Base-by-base conservation (phyloP, 495 filamentous ascomycete genomes). In the Aspergillus nanangensis region DNA sequence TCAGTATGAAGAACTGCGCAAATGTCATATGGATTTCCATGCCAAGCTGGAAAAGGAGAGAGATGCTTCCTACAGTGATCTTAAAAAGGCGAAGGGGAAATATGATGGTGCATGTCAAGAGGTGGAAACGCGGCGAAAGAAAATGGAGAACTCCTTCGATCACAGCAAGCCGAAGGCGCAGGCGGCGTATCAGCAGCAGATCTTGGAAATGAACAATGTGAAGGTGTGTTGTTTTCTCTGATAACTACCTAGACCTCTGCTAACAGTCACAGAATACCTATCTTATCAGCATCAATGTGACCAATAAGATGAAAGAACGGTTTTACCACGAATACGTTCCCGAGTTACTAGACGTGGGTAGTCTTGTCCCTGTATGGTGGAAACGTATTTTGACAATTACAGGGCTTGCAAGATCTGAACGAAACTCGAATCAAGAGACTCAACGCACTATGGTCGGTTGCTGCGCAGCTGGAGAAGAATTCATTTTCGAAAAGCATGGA, bases 311-410 rank as follows among this genome's bases (percentile, higher is more conserved):
- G 57, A 97, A 96, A 69, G 88, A 95, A 62, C 89, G 82, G 60
- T 96, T 96, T 68, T 99, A 90, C 56, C 82, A 97, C 61, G 90
- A 96, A 74, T 96, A 96, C 62, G 77, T 99, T 17, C 93, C 93
- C 3, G 92, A 96, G 47, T 61, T 99, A 24, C 71, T 99, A 53
- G 89, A 99, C 69, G 90, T 92, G 72, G 70, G 79, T 53, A 22
- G 32, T 71, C 31, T 9, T 25, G 15, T 14, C 25, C 8, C 18
- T 13, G 21, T 15, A 36, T 19, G 11, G 9, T 14, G 29, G 37
- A 48, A 0, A 44, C n/a, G 22, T 3, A 38, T 22, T 32, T 5
- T 51, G 8, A 45, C 38, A 13, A 23, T 19, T 10, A 2, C 41
- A 88, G 83, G 83, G 81, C 38, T 56, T 89, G 41, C 93, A 97